phyloP scores from a whole-genome alignment of 2,329 filamentous ascomycete genomes.

The Fusarium citri region DNA sequence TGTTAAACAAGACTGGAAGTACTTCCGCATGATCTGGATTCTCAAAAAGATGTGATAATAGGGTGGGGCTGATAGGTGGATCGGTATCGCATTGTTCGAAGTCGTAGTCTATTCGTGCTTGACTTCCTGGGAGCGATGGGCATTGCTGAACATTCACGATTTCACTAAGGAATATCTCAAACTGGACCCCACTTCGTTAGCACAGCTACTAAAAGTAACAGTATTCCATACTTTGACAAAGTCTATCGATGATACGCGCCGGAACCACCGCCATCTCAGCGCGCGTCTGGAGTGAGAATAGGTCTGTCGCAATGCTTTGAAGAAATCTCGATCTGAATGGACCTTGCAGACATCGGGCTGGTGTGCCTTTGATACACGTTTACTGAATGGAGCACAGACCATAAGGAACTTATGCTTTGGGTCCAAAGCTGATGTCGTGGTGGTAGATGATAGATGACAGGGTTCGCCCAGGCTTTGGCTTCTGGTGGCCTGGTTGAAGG shows the following conservation, averaged over 20 bases:
- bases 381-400: slow-evolving; percentile 9
- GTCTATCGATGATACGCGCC: not conserved
- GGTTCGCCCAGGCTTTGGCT: not conserved
- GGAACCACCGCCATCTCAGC: not conserved
- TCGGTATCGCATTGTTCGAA: slow-evolving; percentile 15
- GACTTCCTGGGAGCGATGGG: not conserved
- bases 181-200: not conserved
- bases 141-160: slow-evolving; percentile 1
- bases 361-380: slow-evolving; percentile 1
- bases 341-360: slow-evolving; percentile 25
- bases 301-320: not conserved
- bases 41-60: slow-evolving; percentile 15
- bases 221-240: slow-evolving; percentile 15
- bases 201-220: too few relatives aligned
- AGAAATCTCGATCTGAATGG: slow-evolving; percentile 14
- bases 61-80: slow-evolving; percentile 10
- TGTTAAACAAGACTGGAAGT: slow-evolving; percentile 10
- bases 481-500: not conserved
- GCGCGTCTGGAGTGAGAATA: not conserved
- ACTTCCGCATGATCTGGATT: slow-evolving; percentile 13
- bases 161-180: not conserved
- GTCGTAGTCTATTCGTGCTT: slow-evolving; percentile 2
- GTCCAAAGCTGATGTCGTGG: accelerated
- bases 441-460: not conserved
- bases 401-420: slow-evolving; percentile 10